Conservation (phyloP, 345 rosid species). For the Salix brachista region DNA sequence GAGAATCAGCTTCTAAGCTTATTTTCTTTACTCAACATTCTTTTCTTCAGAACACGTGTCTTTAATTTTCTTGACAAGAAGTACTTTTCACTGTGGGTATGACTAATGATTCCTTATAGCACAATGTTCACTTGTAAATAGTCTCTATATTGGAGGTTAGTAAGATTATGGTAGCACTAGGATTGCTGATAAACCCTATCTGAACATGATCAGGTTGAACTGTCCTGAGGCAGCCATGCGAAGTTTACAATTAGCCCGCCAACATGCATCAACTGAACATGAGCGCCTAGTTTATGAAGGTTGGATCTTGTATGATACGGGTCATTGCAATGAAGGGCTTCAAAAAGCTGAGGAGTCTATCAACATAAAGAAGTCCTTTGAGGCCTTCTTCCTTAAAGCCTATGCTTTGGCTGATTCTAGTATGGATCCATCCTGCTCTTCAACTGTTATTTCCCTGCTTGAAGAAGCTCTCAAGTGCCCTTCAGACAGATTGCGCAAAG, state of each 20-base stretch:
- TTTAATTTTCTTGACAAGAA: not conserved
- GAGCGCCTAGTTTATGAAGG: slow-evolving; percentile 95
- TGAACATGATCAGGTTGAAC: slow-evolving; percentile 58
- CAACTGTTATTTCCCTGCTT: slow-evolving; percentile 83
- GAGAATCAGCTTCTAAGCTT: not conserved
- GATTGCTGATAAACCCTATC: not conserved
- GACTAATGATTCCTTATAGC: not conserved
- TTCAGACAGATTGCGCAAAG: slow-evolving; percentile 94
- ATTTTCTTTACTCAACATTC: not conserved
- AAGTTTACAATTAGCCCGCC: slow-evolving; percentile 86
- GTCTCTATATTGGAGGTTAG: slow-evolving; percentile 7
- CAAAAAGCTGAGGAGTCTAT: slow-evolving; percentile 88
- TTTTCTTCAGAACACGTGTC: not conserved
- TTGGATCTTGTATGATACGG: slow-evolving; percentile 96
- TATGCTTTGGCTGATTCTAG: slow-evolving; percentile 97
- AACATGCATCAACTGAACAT: slow-evolving; percentile 79
- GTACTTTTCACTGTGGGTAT: not conserved
- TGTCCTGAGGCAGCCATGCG: slow-evolving; percentile 98
- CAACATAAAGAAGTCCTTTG: slow-evolving; percentile 77
- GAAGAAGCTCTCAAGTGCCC: slow-evolving; percentile 94
- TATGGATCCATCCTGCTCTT: slow-evolving; percentile 71
- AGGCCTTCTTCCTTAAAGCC: slow-evolving; percentile 96
- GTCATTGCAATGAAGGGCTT: slow-evolving; percentile 93
- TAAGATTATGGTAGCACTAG: not conserved
- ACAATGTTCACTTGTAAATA: not conserved